phyloP scores from a whole-genome alignment of 176 grass and related monocot genomes.

The Guadua angustifolia region DNA sequence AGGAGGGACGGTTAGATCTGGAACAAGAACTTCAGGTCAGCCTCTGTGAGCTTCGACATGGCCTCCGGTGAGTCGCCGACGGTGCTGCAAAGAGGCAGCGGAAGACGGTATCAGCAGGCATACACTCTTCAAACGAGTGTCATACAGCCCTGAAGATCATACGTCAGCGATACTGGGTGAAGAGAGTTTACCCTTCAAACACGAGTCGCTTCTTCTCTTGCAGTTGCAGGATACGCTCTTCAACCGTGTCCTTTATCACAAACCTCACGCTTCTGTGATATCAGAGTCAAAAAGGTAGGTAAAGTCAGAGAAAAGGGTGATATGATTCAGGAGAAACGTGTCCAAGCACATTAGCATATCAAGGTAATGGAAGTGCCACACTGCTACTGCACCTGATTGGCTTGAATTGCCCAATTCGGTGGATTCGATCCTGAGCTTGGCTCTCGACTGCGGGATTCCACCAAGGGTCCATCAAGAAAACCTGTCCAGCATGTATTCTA shows the following conservation, averaged over 20 bases:
- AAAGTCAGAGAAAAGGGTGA: not conserved
- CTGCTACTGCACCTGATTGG: slow-evolving; percentile 69
- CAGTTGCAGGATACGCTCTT: slow-evolving; percentile 73
- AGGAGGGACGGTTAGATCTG: slow-evolving; percentile 42
- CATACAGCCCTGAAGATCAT: not conserved
- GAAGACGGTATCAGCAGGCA: not conserved
- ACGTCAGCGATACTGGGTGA: not conserved
- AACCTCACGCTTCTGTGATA: slow-evolving; percentile 73
- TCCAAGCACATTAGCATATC: not conserved
- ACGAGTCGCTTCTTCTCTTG: slow-evolving; percentile 93
- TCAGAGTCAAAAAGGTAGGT: not conserved
- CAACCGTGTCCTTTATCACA: slow-evolving; percentile 73
- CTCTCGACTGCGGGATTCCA: too few species aligned
- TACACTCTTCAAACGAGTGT: not conserved
- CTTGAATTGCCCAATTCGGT: slow-evolving; percentile 86
- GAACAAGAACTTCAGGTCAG: slow-evolving; percentile 81
- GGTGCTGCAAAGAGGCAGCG: slow-evolving; percentile 44
- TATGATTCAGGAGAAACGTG: not conserved
- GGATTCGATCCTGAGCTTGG: too few species aligned
- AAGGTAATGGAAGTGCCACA: slow-evolving; percentile 8
- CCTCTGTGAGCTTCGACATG: slow-evolving; percentile 77
- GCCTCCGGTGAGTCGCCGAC: slow-evolving; percentile 75
- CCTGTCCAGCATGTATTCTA: slow-evolving; percentile 53
- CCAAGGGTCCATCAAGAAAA: slow-evolving; percentile 50
- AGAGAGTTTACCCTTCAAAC: slow-evolving; percentile 77